Evolutionary conservation across 2,329 filamentous ascomycete species (phyloP), one percentile per base, ranked within the genome.

Genomic region (Venturia carpophila): DNA sequence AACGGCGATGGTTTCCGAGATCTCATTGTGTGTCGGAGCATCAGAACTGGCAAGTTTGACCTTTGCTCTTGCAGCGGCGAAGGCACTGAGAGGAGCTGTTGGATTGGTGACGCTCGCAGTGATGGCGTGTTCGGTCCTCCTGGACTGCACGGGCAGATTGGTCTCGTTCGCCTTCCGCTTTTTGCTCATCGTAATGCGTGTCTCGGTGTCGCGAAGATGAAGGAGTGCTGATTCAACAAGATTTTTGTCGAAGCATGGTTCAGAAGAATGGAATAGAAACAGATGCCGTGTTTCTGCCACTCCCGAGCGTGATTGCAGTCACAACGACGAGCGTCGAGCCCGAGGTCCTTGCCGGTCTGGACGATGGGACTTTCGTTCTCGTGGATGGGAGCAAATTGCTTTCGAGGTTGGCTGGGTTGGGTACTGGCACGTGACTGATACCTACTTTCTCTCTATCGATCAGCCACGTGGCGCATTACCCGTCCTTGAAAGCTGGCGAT

Each of bases 31-130:
- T n/a, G n/a, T 17, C 43, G 37, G 37, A 5, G 39, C 3, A 42
- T 27, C 42, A 45, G 60, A 45, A 27, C 24, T 61, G 21, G n/a
- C 60, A 9, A 61, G 21, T 45, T 61, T 27, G 60, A n/a, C 37
- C 19, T 61, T 61, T 45, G 60, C 60, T 61, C 47, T 63, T 7
- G 62, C 62, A 49, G 62, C 62, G 3, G 62, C 62, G 24, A 63
- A 63, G 37, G 62, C 62, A 21, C 62, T 63, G n/a, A 63, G 21
- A 49, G 62, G 62, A 39, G 39, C 62, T 30, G 43, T 58, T 11
- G 52, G 52, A n/a, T n/a, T 37, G 19, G 52, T 37, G 15, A 58
- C 30, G 52, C 52, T 58, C 30, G 52, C 62, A 24, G 60, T 6
- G n/a, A 61, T 61, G 39, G 60, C 39, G 13, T 24, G 24, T n/a